Percentiles rank a stretch among this genome's conserved stretches.
phyloP scores from a whole-genome alignment of 192 early-diverging fungal genomes.

The Chytriomyces sp. region DNA sequence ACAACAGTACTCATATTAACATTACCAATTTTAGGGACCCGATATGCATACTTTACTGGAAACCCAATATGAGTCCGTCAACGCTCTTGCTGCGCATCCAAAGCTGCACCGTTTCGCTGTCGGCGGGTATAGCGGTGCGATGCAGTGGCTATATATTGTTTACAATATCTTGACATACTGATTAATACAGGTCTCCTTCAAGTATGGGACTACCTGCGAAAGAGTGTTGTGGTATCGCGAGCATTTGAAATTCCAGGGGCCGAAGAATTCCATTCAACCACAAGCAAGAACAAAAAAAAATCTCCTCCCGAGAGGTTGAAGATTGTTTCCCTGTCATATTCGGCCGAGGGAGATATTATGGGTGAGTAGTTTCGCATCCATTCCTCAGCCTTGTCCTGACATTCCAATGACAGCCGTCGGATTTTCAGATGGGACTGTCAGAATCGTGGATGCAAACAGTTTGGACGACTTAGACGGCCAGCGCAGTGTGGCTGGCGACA shows the following conservation, averaged over 20 bases:
- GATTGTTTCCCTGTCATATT: slow-evolving; percentile 40
- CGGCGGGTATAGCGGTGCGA: slow-evolving; percentile 44
- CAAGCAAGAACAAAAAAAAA: slow-evolving; percentile 25
- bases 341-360: slow-evolving; percentile 33
- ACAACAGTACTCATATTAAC: not conserved
- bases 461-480: slow-evolving; percentile 40
- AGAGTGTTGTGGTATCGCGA: slow-evolving; percentile 31
- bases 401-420: slow-evolving; percentile 35
- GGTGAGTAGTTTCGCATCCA: slow-evolving; percentile 25
- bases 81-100: slow-evolving; percentile 47
- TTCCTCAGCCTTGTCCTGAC: not conserved
- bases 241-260: slow-evolving; percentile 36
- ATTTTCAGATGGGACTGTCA: slow-evolving; percentile 50
- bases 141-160: not conserved
- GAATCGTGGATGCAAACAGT: slow-evolving; percentile 40
- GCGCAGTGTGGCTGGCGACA: slow-evolving; percentile 28
- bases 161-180: not conserved
- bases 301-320: slow-evolving; percentile 23
- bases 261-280: slow-evolving; percentile 29
- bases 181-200: slow-evolving; percentile 42
- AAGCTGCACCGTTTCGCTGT: slow-evolving; percentile 40
- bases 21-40: slow-evolving; percentile 7
- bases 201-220: slow-evolving; percentile 51
- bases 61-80: slow-evolving; percentile 42
- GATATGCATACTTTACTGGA: slow-evolving; percentile 39